Evolutionary conservation across 306 rosid species (phyloP).

Genomic region (Vicia faba): DNA sequence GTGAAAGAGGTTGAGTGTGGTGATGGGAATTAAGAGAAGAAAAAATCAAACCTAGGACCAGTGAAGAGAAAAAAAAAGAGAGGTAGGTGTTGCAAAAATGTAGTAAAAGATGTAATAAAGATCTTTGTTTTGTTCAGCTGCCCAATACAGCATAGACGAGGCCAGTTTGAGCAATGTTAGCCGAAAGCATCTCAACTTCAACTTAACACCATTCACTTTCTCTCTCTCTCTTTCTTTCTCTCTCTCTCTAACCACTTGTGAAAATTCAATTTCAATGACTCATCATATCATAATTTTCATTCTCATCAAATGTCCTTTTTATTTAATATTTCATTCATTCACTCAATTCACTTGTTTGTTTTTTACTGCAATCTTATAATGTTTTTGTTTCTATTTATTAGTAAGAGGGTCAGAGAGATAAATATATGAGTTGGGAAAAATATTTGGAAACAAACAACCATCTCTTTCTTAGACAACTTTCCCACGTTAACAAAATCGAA

Average conservation of each 20-base stretch:
- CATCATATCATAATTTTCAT: conserved; percentile 43
- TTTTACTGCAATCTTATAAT: not conserved
- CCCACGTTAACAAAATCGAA: conserved; percentile 99
- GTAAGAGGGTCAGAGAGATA: conserved; percentile 39
- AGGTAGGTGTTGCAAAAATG: conserved; percentile 56
- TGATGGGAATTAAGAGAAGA: conserved; percentile 26
- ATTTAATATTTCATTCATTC: not conserved
- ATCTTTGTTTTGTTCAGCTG: conserved; percentile 53
- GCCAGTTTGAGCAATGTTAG: conserved; percentile 61
- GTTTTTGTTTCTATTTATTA: conserved; percentile 35
- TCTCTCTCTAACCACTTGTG: conserved; percentile 52
- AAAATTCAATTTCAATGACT: conserved; percentile 42
- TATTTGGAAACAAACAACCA: conserved; percentile 53
- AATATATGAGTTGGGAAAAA: conserved; percentile 37
- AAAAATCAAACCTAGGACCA: conserved; percentile 47
- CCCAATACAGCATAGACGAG: conserved; percentile 75
- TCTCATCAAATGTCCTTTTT: conserved; percentile 12
- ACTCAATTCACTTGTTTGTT: conserved; percentile 27
- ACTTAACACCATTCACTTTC: conserved; percentile 41
- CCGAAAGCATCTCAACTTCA: conserved; percentile 54
- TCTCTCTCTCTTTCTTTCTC: conserved; percentile 19
- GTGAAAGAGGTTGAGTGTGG: conserved; percentile 20
- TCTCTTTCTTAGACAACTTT: conserved; percentile 90
- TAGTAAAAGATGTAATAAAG: conserved; percentile 51
- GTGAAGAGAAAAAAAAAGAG: conserved; percentile 31